Evolutionary conservation across 106 monocot genomes (phyloP).

Genomic region (Dendrobium nobile): DNA sequence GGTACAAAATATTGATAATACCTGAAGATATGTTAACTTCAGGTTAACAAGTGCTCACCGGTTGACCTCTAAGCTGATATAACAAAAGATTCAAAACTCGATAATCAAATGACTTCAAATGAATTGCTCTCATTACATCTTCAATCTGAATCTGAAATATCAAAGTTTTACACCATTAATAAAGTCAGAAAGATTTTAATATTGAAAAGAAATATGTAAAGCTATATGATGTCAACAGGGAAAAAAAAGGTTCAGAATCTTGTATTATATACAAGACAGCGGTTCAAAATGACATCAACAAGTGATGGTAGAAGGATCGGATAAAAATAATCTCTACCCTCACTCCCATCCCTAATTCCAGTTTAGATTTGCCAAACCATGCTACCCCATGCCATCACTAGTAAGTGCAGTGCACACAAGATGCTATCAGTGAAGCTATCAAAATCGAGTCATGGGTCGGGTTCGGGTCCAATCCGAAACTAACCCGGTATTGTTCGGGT

Average conservation of each 20-base stretch:
- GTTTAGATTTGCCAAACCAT: too few relatives aligned
- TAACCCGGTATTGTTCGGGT: too few relatives aligned
- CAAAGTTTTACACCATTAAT: neutral
- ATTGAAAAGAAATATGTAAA: neutral
- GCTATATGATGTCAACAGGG: neutral
- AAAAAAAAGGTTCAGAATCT: neutral
- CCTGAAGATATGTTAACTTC: neutral
- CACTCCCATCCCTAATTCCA: too few relatives aligned
- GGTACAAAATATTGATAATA: neutral
- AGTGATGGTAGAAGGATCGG: neutral
- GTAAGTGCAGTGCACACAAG: neutral
- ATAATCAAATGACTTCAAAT: slow-evolving; percentile 77
- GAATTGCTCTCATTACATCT: slow-evolving; percentile 65
- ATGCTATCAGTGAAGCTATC: too few relatives aligned
- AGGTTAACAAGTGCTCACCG: slow-evolving; percentile 31
- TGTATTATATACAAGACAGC: too few relatives aligned
- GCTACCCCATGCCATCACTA: too few relatives aligned
- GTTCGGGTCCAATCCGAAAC: too few relatives aligned
- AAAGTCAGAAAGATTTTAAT: neutral
- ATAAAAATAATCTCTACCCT: too few relatives aligned
- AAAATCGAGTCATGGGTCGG: too few relatives aligned
- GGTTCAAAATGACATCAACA: neutral
- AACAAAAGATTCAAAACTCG: slow-evolving; percentile 67
- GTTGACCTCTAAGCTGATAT: slow-evolving; percentile 49
- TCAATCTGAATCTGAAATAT: slow-evolving; percentile 51